Base-by-base conservation (phyloP, 148 eudicot genomes). In the Rhododendron williamsianum region DNA sequence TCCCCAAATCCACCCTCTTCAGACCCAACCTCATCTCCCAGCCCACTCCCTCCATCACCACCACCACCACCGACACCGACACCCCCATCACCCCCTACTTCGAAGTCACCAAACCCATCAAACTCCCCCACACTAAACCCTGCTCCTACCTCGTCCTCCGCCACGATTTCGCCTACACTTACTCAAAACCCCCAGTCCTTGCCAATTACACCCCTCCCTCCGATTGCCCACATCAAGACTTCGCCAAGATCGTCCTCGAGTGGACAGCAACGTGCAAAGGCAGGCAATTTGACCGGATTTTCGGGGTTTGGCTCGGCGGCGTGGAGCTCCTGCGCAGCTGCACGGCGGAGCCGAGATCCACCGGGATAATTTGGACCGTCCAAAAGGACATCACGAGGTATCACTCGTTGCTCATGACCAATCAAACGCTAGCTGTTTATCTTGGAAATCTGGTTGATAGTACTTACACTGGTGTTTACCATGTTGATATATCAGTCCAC, bases 321-420 rank as follows among this genome's bases (percentile, higher is more conserved):
- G 95, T 93, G 25, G 98, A 96, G 92, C 89, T 96, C 56, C 93
- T 96, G 58, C 91, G 99, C 18, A 90, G 97, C 89, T 96, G 99
- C 93, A 93, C 98, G 3, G 98, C 99, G 3, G 99, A 96, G 90
- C 99, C 99, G 11, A 87, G 91, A 2, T 80, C 92, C 25, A 88
- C 88, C 79, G 99, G 99, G 1, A 92, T 93, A 35, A 78, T 89
- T 33, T 96, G 99, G 99, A 93, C 92, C 27, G 96, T 96, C 10
- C 35, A 91, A 69, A 96, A 95, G 76, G 98, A 96, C 83, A 77
- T 96, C 30, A 90, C 94, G 2, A 95, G 91, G 93, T 96, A 96
- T 52, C 84, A 86, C 33, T 92, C 95, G 0, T 85, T 96, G 54
- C 82, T 94, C 33, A 90, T 85, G 87, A 85, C 25, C 41, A 88